These are phyloP conservation scores for Coccomyxa sp. DNA, from an alignment of 139 green algal genomes.

Conservation along the genomic window DNA sequence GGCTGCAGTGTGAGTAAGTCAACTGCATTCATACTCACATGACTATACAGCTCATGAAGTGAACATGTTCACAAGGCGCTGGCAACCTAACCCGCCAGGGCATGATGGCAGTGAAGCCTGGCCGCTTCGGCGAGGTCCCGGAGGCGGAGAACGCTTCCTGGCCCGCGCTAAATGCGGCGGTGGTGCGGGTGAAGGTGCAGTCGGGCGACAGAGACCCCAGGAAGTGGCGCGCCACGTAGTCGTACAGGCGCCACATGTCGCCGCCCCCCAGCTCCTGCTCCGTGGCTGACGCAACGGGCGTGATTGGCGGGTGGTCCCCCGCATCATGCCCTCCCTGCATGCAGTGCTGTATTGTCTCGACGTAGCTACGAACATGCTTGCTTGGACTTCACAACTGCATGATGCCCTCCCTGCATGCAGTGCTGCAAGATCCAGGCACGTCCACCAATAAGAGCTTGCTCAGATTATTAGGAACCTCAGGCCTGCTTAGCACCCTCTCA, in stretches of 20 bases:
- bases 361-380: not conserved
- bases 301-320: constrained; percentile 92
- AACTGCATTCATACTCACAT: no score
- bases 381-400: constrained; percentile 31
- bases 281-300: constrained; percentile 64
- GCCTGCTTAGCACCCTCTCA: no score
- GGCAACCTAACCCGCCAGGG: constrained; percentile 56
- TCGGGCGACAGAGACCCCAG: constrained; percentile 72
- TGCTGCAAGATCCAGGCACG: no score
- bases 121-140: constrained; percentile 30
- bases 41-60: not conserved
- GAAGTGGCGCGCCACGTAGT: constrained; percentile 81
- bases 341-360: no score
- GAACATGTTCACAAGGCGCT: not conserved
- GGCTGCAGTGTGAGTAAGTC: not conserved
- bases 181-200: constrained; percentile 46
- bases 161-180: constrained; percentile 38
- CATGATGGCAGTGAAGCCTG: constrained; percentile 81
- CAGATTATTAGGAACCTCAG: not conserved
- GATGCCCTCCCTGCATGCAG: constrained; percentile 42
- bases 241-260: constrained; percentile 86
- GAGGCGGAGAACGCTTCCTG: constrained; percentile 63
- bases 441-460: not conserved
- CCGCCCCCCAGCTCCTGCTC: constrained; percentile 68
- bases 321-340: constrained; percentile 56